phyloP scores from a whole-genome alignment of 305 asterid genomes.

The Coffea humblotiana region DNA sequence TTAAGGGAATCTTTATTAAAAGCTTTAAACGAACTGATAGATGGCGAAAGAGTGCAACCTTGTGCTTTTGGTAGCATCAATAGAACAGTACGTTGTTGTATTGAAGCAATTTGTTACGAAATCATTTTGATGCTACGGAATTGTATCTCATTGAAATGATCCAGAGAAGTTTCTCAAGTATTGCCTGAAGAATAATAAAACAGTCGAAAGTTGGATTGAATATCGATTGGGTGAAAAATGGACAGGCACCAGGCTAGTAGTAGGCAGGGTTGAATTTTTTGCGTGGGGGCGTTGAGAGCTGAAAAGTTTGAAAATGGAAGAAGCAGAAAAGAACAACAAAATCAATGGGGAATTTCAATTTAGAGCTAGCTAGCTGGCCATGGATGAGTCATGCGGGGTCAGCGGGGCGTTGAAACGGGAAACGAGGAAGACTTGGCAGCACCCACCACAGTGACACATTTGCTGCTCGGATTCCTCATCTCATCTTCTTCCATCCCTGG shows the following conservation, averaged over 20 bases:
- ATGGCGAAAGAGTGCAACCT: background rate
- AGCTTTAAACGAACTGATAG: background rate
- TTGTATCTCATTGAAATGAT: too few relatives aligned
- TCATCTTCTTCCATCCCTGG: too few relatives aligned
- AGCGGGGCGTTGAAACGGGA: slow-evolving; percentile 25
- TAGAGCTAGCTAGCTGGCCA: slow-evolving; percentile 18
- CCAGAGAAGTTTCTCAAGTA: too few relatives aligned
- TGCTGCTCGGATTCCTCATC: background rate
- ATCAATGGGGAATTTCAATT: slow-evolving; percentile 17
- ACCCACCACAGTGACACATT: background rate
- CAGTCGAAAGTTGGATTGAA: background rate
- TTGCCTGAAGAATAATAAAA: background rate
- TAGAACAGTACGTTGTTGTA: background rate
- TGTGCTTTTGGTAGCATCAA: too few relatives aligned
- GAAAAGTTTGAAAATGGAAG: slow-evolving; percentile 20
- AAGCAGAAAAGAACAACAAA: slow-evolving; percentile 10
- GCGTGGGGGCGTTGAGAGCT: slow-evolving; percentile 13
- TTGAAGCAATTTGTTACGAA: background rate
- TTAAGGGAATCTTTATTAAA: background rate
- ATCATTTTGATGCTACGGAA: too few relatives aligned
- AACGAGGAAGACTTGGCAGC: slow-evolving; percentile 21
- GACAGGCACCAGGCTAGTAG: background rate
- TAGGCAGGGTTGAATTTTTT: background rate
- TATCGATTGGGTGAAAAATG: background rate
- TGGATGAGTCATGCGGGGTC: slow-evolving; percentile 32